Evolutionary conservation across 2,329 filamentous ascomycete genomes (phyloP), one percentile per base, ranked within the genome.

Genomic region (Hirsutella rhossiliensis): DNA sequence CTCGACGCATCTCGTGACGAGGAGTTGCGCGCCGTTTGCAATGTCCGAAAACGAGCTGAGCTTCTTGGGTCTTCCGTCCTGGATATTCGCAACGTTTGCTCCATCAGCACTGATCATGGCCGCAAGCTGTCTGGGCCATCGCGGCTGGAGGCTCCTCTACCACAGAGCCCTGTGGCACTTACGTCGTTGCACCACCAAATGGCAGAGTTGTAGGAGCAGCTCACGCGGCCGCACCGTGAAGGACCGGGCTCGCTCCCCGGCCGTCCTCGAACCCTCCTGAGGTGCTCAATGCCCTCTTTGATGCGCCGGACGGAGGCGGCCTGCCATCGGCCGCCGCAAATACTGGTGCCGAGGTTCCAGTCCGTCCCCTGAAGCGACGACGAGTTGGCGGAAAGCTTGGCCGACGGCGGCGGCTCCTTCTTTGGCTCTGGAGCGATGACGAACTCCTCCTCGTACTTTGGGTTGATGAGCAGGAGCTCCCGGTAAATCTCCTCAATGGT

Each of bases 401-500:
- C 19, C 18, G 40, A 20, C 17, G 17, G 18, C n/a, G 34, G n/a
- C 18, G 34, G 4, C 19, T 39, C 23, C 19, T 20, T 29, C 31
- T 17, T 19, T 13, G 19, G 13, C 38, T 32, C n/a, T 13, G 38
- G 9, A 4, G 2, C 38, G 34, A 18, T 17, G 20, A 38, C 39
- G 42, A 50, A 52, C 13, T 50, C 46, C 5, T 38, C 11, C 6
- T 52, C 47, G 44, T 45, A 52, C 42, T 52, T 40, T 19, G 47
- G 47, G 43, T 53, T 51, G 29, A 50, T 38, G 40, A 45, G 19
- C 12, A 48, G 18, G n/a, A 51, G 44, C 42, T 50, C 46, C 8
- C 31, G 40, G 45, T 48, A 44, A 9, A 53, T 44, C 23, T 53
- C 41, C 42, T 53, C 31, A 38, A 53, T 38, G 20, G 50, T 53